Evolutionary conservation across 2,329 filamentous ascomycete genomes (phyloP).

Genomic region (Myriosclerotinia duriaeana): DNA sequence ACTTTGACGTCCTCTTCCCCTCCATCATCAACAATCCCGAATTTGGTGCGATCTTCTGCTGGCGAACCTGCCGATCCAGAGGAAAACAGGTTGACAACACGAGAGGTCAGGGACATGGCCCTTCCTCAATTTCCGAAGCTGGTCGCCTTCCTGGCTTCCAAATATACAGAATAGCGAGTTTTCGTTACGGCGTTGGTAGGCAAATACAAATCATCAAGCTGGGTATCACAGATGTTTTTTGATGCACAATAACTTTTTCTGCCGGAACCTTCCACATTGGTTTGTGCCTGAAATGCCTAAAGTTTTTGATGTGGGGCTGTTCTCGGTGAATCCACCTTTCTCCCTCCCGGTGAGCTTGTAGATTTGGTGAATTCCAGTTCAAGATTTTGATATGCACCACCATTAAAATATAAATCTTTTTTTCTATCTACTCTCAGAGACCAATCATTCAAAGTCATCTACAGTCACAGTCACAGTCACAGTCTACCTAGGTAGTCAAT

Average conservation of each 20-base stretch:
- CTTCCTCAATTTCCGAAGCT: slow-evolving; percentile 37
- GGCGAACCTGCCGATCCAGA: slow-evolving; percentile 37
- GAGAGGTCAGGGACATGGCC: slow-evolving; percentile 59
- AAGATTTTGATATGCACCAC: neutral
- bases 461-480: too few species aligned
- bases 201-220: slow-evolving; percentile 8
- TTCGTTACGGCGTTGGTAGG: slow-evolving; percentile 7
- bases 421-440: too few species aligned
- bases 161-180: neutral
- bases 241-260: slow-evolving; percentile 20
- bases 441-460: too few species aligned
- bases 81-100: slow-evolving; percentile 53
- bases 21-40: slow-evolving; percentile 43
- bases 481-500: too few species aligned
- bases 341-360: neutral
- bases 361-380: too few species aligned
- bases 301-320: slow-evolving; percentile 3
- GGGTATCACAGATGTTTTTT: slow-evolving; percentile 15
- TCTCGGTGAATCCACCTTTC: neutral
- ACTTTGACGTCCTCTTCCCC: slow-evolving; percentile 39
- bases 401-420: too few species aligned
- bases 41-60: slow-evolving; percentile 34
- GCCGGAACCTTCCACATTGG: slow-evolving; percentile 22
- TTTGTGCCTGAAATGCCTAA: slow-evolving; percentile 16
- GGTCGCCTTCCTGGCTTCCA: slow-evolving; percentile 14